Conservation (phyloP, 163 green algal species). For the Scenedesmus sp. region DNA sequence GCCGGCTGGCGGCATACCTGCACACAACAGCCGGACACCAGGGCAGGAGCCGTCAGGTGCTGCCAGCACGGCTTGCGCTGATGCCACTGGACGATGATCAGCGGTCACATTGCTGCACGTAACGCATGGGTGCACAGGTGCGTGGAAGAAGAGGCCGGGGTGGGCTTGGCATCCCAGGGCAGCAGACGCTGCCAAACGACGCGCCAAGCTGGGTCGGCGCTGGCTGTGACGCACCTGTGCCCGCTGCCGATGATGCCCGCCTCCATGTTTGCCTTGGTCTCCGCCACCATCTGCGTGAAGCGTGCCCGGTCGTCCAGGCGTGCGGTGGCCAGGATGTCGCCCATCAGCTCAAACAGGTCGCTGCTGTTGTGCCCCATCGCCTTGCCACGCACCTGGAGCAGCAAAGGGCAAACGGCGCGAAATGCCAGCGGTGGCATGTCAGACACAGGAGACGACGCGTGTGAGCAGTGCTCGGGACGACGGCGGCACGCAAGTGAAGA, state of each 20-base stretch:
- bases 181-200: no score
- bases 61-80: no score
- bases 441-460: no score
- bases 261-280: slow-evolving; percentile 94
- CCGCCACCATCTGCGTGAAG: slow-evolving; percentile 98
- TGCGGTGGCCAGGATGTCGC: slow-evolving; percentile 89
- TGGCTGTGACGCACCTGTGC: slow-evolving; percentile 10
- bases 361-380: slow-evolving; percentile 88
- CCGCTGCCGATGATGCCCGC: slow-evolving; percentile 58
- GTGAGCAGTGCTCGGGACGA: no score
- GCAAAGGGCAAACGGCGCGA: not conserved
- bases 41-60: not conserved
- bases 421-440: no score
- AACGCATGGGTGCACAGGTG: no score
- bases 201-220: no score
- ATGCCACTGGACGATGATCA: no score
- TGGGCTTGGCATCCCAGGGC: no score
- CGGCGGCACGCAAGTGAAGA: no score
- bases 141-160: no score
- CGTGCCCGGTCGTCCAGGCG: slow-evolving; percentile 92
- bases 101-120: no score
- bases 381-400: slow-evolving; percentile 87
- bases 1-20: slow-evolving; percentile 85
- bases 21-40: slow-evolving; percentile 83
- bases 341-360: slow-evolving; percentile 88